Base-by-base conservation (phyloP, 2,329 filamentous ascomycete species). In the Cadophora sp. region DNA sequence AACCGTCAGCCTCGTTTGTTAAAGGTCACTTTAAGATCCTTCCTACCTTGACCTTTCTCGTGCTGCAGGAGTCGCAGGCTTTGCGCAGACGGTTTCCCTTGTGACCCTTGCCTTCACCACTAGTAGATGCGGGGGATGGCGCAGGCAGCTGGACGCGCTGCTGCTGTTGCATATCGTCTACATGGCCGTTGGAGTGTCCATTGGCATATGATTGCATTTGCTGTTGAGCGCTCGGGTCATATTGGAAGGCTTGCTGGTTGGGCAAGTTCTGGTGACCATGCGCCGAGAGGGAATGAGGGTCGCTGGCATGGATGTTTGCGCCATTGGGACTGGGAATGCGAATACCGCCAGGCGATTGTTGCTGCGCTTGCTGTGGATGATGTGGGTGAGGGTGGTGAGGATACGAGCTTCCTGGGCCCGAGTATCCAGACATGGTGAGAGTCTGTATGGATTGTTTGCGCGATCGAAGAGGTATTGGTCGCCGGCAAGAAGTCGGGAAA, bases 41-140 rank as follows among this genome's bases (percentile, higher is more conserved):
- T 19, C 75, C 66, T 75, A 84, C 83, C 79, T 85, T 85, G 64
- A 85, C 83, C 75, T 85, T 85, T 40, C 83, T 79, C 64, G 83
- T 82, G 75, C 82, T 84, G 70, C 83, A 85, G 69, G 82, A 83
- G 76, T 85, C 83, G 76, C 83, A 85, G 62, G 83, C 83, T 77
- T 84, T 85, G 66, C 81, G 80, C 72, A 85, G 74, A 70, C 83
- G 73, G 40, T 77, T 77, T 26, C 70, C 72, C 70, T 78, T 79
- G 37, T 72, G 69, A 12, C 43, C 66, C 12, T 77, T 75, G 34
- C 68, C 68, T 43, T 71, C 71, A 60, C 53, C 68, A 14, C 62
- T 68, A 19, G 73, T 48, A 31, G 71, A 50, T 27, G 66, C 58
- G 16, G 69, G 51, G 40, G 68, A 64, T 29, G 71, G 62, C 3